Evolutionary conservation across 2,329 filamentous ascomycete genomes (phyloP), one percentile per base, ranked within the genome.

Genomic region (Xylaria sp.): DNA sequence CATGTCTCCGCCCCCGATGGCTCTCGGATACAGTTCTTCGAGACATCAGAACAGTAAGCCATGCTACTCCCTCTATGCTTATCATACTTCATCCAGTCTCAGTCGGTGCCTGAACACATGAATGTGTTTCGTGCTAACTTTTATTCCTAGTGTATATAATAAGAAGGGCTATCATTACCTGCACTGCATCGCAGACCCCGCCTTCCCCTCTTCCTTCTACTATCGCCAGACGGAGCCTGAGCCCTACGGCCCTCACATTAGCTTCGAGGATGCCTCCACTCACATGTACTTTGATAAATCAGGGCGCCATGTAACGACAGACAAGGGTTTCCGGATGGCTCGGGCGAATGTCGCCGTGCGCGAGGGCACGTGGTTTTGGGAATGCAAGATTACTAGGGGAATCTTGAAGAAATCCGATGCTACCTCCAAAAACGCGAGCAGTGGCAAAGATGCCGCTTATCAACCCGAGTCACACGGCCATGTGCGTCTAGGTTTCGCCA

Each of bases 341-440:
- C 87, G 94, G 40, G 93, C 92, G 12, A 99, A 99, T 71, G 90
- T 98, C 0, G 92, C 91, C 23, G 91, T 94, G 4, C 84, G 95
- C 47, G 92, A 98, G 77, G 95, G 95, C 0, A 87, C 91, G 33
- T 92, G 92, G 82, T 99, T 96, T 77, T 99, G 93, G 83, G 95
- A 99, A 78, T 93, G 94, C 77, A 94, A 91, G 72, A 87, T 99
- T 57, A 89, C 94, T 9, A 87, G 89, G 67, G 95, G 95, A 37
- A 63, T 67, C 21, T 23, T 67, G 28, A 60, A 57, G n/a, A 19
- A n/a, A n/a, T n/a, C 38, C 15, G 50, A 56, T 0, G 15, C 33
- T 2, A 50, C 19, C 8, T 15, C 40, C 1, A 88, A 92, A 43
- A 80, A 86, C 2, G 77, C 77, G 52, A 77, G 77, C 14, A 12